A percentile compares a stretch with the other conserved stretches of the same genome.
Conservation (phyloP, 2,329 filamentous ascomycete genomes). For the Fusarium keratoplasticum region DNA sequence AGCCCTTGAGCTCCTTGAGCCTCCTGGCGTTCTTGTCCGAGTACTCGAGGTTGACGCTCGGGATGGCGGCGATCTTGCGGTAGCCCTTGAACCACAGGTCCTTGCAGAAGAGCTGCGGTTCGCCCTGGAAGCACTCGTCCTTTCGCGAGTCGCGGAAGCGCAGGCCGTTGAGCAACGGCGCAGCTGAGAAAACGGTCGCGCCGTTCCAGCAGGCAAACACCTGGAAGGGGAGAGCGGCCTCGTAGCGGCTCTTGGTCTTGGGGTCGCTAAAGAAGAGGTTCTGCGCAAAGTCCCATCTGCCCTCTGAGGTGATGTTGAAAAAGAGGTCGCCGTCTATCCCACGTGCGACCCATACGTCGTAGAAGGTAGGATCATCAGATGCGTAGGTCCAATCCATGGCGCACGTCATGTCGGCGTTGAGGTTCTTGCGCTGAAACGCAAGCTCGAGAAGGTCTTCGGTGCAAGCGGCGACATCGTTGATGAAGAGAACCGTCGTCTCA, state of each 20-base stretch:
- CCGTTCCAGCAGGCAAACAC: slow-evolving; percentile 74
- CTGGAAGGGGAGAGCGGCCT: slow-evolving; percentile 61
- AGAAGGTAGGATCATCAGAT: slow-evolving; percentile 61
- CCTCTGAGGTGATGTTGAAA: slow-evolving; percentile 63
- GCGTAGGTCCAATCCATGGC: slow-evolving; percentile 68
- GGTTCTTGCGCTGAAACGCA: slow-evolving; percentile 58
- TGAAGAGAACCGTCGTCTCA: slow-evolving; percentile 61
- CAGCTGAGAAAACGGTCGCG: slow-evolving; percentile 61
- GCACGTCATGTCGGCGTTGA: slow-evolving; percentile 67
- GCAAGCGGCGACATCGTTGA: slow-evolving; percentile 67
- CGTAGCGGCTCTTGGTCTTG: slow-evolving; percentile 49
- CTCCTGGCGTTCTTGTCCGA: slow-evolving; percentile 55
- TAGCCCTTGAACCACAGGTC: slow-evolving; percentile 66
- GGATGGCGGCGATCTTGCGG: slow-evolving; percentile 66
- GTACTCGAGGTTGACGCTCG: slow-evolving; percentile 67
- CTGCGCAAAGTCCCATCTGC: slow-evolving; percentile 61
- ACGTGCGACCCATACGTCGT: slow-evolving; percentile 68
- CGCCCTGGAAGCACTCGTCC: slow-evolving; percentile 65
- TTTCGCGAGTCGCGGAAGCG: slow-evolving; percentile 55
- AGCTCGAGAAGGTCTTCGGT: slow-evolving; percentile 70
- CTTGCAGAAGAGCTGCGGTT: slow-evolving; percentile 68
- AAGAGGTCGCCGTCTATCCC: slow-evolving; percentile 65
- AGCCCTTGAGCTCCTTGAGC: slow-evolving; percentile 64
- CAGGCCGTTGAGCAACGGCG: slow-evolving; percentile 57
- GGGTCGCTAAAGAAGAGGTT: slow-evolving; percentile 66